Evolutionary conservation across 2,329 filamentous ascomycete genomes (phyloP).

Genomic region (Hypoxylon rubiginosum): DNA sequence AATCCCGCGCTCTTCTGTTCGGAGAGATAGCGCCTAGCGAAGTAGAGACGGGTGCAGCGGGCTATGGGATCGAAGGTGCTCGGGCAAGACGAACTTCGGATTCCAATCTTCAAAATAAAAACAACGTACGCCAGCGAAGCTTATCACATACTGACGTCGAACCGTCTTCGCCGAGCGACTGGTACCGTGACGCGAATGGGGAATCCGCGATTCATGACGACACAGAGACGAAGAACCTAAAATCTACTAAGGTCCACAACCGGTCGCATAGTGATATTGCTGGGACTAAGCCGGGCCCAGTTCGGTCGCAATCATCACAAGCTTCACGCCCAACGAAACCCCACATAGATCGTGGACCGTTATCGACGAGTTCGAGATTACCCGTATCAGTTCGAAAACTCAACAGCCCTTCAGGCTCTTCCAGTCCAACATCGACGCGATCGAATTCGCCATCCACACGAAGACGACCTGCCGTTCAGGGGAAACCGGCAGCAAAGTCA

Average conservation of each 20-base stretch:
- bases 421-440: constrained; percentile 66
- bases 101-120: constrained; percentile 71
- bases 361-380: constrained; percentile 57
- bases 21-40: constrained; percentile 78
- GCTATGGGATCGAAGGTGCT: constrained; percentile 71
- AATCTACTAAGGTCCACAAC: constrained; percentile 59
- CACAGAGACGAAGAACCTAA: constrained; percentile 42
- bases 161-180: constrained; percentile 73
- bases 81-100: constrained; percentile 76
- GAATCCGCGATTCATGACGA: constrained; percentile 36
- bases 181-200: constrained; percentile 49
- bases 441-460: constrained; percentile 67
- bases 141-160: constrained; percentile 69
- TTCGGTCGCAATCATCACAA: constrained; percentile 51
- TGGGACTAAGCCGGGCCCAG: constrained; percentile 52
- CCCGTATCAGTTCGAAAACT: constrained; percentile 63
- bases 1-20: constrained; percentile 72
- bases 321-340: constrained; percentile 55
- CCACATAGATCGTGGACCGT: constrained; percentile 48
- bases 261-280: constrained; percentile 73
- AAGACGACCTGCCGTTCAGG: constrained; percentile 59
- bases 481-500: constrained; percentile 55
- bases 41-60: constrained; percentile 64
- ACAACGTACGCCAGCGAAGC: constrained; percentile 63
- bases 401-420: constrained; percentile 59